Evolutionary conservation across 768 basidiomycete species (phyloP), one percentile per base, ranked within the genome.

Genomic region (Tubosaeta brunneosetosa): DNA sequence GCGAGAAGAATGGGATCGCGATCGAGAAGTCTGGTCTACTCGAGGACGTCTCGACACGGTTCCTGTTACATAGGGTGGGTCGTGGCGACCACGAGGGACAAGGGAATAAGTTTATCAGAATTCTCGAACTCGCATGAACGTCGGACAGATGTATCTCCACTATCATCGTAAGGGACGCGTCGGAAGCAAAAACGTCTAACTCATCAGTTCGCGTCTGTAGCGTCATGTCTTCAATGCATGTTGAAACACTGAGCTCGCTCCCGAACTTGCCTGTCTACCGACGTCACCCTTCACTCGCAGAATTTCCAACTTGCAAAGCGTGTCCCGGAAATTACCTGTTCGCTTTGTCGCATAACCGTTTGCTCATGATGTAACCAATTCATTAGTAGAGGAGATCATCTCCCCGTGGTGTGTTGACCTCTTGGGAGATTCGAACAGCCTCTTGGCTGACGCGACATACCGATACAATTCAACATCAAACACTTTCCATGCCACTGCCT

Each of bases 1-100:
- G 11, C 9, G 43, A 52, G 8, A 37, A 34, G 1, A 55, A 55
- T 4, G 55, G 5, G 0, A 34, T 48, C 32, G 58, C 41, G 38
- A 61, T 64, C 33, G 56, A 63, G n/a, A 60, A 34, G 44, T 8
- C 58, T 5, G 16, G 55, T 3, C 41, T 11, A 3, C 34, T 57
- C 7, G 63, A 64, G 26, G 53, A 66, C 22, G n/a, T 47, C 26
- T 57, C 61, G 2, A 40, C 55, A 22, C 58, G 58, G 33, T 49
- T 60, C 31, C 55, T 56, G 22, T 27, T 63, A 13, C 58, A 63
- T 36, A n/a, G 42, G 31, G 25, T 32, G 0, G 0, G 49, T 55
- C 19, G 16, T 65, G n/a, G 17, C 4, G 6, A n/a, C 29, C 9
- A 50, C 50, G 49, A 57, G 51, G 36, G 45, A 49, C 9, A 65